A percentile compares a stretch with the other conserved stretches of the same genome.
Evolutionary conservation across 768 basidiomycete species (phyloP).

Genomic region (Mycena capillaripes): DNA sequence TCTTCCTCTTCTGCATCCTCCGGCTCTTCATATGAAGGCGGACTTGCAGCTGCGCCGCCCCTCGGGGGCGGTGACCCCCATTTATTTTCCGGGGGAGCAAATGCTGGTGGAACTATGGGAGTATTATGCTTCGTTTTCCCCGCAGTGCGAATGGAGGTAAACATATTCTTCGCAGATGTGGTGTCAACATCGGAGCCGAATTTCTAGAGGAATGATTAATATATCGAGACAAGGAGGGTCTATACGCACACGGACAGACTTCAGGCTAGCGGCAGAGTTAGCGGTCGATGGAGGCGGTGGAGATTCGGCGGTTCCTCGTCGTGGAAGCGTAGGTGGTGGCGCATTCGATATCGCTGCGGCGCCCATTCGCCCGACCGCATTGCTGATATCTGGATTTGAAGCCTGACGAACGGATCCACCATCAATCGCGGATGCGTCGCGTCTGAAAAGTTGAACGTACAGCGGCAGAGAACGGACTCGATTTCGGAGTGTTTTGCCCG

Average conservation of each 20-base stretch:
- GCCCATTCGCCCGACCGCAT: constrained; percentile 67
- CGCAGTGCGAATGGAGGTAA: constrained; percentile 61
- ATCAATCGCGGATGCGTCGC: neutral
- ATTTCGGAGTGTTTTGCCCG: constrained; percentile 14
- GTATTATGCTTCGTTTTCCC: constrained; percentile 53
- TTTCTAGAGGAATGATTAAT: constrained; percentile 55
- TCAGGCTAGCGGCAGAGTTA: constrained; percentile 41
- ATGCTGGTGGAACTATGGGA: constrained; percentile 55
- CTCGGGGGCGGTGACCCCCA: constrained; percentile 73
- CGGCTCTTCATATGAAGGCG: constrained; percentile 49
- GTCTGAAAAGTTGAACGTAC: constrained; percentile 1
- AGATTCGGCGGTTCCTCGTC: constrained; percentile 33
- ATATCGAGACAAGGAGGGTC: neutral
- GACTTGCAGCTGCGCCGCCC: constrained; percentile 42
- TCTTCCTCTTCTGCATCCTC: constrained; percentile 53
- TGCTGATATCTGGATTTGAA: constrained; percentile 55
- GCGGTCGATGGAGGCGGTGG: constrained; percentile 41
- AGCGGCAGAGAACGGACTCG: constrained; percentile 26
- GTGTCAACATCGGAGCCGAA: constrained; percentile 70
- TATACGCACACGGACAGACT: constrained; percentile 45
- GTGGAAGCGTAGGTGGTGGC: constrained; percentile 44
- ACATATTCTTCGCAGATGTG: constrained; percentile 61
- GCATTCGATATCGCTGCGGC: constrained; percentile 58
- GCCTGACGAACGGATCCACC: constrained; percentile 42
- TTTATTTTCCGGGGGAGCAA: constrained; percentile 56